Evolutionary conservation across 2,329 filamentous ascomycete genomes (phyloP).

Genomic region (Aureobasidium sp.): DNA sequence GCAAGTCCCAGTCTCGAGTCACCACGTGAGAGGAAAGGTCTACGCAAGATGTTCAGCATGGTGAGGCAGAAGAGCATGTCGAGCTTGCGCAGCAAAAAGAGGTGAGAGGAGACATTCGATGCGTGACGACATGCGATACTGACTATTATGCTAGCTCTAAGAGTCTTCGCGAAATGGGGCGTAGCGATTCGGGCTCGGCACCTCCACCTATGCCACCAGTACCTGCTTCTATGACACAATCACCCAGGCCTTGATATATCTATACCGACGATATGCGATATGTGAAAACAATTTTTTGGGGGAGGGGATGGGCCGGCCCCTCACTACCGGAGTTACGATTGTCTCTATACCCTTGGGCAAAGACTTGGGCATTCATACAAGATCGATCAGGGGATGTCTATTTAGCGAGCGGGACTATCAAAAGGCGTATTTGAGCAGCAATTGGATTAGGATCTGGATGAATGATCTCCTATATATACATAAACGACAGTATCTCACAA

Average conservation of each 20-base stretch:
- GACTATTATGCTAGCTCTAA: not conserved
- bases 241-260: not conserved
- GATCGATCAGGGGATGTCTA: not conserved
- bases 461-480: not conserved
- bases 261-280: not conserved
- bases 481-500: not conserved
- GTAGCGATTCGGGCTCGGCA: not conserved
- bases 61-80: conserved; percentile 8
- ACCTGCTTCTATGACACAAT: not conserved
- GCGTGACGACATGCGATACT: not conserved
- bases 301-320: not conserved
- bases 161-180: not conserved
- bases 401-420: not conserved
- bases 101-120: not conserved
- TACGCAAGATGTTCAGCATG: conserved; percentile 7
- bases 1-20: conserved; percentile 8
- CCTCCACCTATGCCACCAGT: not conserved
- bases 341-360: not conserved
- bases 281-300: not conserved
- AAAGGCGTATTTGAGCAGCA: not conserved
- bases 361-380: not conserved
- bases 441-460: not conserved
- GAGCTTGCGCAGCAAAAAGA: conserved; percentile 6
- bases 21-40: not conserved
- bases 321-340: not conserved